Evolutionary conservation across 139 green algal species (phyloP).

Genomic region (Picochlorum sp.): DNA sequence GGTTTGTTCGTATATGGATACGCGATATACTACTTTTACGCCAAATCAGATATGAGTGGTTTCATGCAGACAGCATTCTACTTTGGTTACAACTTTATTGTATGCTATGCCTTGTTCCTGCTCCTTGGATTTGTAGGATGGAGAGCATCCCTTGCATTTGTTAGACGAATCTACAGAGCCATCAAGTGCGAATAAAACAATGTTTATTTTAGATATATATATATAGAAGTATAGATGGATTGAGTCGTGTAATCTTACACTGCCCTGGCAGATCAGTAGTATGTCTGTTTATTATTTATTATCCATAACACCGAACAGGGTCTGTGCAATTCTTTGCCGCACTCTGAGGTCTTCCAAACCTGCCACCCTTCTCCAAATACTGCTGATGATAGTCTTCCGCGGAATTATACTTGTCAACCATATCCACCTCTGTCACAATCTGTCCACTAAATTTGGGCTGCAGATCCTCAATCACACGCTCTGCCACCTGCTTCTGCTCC

Average conservation of each 20-base stretch:
- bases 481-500: slow-evolving; percentile 35
- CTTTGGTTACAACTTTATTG: slow-evolving; percentile 79
- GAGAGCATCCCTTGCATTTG: slow-evolving; percentile 64
- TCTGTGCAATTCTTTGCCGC: slow-evolving; percentile 70
- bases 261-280: background rate
- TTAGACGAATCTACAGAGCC: slow-evolving; percentile 65
- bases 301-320: slow-evolving; percentile 78
- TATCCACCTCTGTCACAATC: slow-evolving; percentile 36
- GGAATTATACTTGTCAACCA: slow-evolving; percentile 23
- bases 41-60: slow-evolving; percentile 76
- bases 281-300: slow-evolving; percentile 25
- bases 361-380: slow-evolving; percentile 43
- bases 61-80: slow-evolving; percentile 78
- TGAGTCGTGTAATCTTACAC: background rate
- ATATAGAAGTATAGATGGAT: background rate
- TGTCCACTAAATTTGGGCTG: slow-evolving; percentile 26
- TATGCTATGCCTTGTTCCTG: slow-evolving; percentile 50
- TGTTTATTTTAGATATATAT: too few species aligned
- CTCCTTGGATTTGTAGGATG: slow-evolving; percentile 86
- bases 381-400: slow-evolving; percentile 38
- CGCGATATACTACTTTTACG: slow-evolving; percentile 96
- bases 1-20: slow-evolving; percentile 93
- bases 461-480: slow-evolving; percentile 2
- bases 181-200: slow-evolving; percentile 53
- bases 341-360: slow-evolving; percentile 51